A percentile compares a stretch with the other conserved stretches of the same genome.
Evolutionary conservation across 257 asterid genomes (phyloP).

Genomic region (Primulina tabacum): DNA sequence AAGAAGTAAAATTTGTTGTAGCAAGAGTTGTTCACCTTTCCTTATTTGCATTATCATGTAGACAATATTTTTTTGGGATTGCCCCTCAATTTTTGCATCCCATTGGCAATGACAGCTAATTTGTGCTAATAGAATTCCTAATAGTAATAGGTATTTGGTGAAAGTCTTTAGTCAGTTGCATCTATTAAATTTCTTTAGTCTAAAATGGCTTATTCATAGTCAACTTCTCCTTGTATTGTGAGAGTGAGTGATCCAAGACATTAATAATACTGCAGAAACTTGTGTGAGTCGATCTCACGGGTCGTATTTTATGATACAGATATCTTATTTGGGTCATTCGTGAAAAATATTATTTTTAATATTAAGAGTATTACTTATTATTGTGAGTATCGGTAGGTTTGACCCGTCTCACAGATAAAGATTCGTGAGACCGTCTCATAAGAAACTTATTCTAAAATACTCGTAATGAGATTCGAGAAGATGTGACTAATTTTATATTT

Average conservation of each 20-base stretch:
- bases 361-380: too few species aligned
- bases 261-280: too few species aligned
- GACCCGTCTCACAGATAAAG: too few species aligned
- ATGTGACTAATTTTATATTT: background rate
- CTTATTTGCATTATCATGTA: background rate
- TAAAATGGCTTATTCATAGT: background rate
- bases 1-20: background rate
- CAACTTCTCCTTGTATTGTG: background rate
- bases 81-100: background rate
- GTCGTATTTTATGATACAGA: too few species aligned
- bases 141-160: background rate
- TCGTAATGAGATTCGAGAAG: background rate
- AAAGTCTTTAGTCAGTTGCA: background rate
- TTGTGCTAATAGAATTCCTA: background rate
- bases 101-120: background rate
- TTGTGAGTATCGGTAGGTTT: too few species aligned
- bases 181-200: background rate
- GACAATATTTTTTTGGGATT: background rate
- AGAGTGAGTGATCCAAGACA: background rate
- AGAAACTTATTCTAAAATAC: too few species aligned
- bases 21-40: too few species aligned
- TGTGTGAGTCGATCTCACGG: too few species aligned
- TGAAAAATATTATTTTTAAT: too few species aligned
- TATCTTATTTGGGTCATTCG: too few species aligned
- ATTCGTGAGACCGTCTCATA: too few species aligned